Conservation (phyloP, 78 protist genomes). For the Thecamonas trahens region DNA sequence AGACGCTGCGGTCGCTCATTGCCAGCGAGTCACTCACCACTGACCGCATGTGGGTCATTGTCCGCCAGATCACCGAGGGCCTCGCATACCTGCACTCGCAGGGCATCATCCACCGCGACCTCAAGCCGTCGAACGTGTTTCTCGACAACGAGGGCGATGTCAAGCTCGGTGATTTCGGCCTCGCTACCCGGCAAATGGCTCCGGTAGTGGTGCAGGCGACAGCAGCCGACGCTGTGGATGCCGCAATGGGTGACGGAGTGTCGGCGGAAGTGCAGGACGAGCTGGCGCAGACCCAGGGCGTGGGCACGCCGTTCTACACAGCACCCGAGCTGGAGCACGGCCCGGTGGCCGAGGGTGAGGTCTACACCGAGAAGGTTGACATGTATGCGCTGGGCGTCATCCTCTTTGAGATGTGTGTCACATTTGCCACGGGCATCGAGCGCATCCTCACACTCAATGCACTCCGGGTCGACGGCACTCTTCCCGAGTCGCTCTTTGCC, state of each 20-base stretch:
- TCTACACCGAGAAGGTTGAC: not conserved
- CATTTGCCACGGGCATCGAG: not conserved
- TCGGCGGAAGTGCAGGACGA: not conserved
- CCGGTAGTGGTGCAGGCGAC: not conserved
- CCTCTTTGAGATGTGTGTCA: not conserved
- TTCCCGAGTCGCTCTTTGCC: not conserved
- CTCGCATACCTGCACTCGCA: not conserved
- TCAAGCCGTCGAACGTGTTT: constrained; percentile 22
- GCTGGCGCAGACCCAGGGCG: not conserved
- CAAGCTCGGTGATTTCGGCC: too few relatives aligned
- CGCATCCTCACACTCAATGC: not conserved
- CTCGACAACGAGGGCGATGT: too few relatives aligned
- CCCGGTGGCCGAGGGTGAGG: not conserved
- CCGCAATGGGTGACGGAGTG: not conserved
- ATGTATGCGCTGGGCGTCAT: constrained; percentile 4
- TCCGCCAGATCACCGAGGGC: not conserved
- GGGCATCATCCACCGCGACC: constrained; percentile 3
- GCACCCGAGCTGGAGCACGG: not conserved
- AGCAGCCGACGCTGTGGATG: not conserved
- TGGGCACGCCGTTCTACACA: not conserved
- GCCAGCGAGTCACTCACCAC: not conserved
- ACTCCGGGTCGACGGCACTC: not conserved
- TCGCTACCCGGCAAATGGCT: too few relatives aligned
- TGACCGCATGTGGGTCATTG: not conserved
- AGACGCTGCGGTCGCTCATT: not conserved